Evolutionary conservation across 2,329 filamentous ascomycete species (phyloP), one percentile per base, ranked within the genome.

Genomic region (Monosporascus cannonballus): DNA sequence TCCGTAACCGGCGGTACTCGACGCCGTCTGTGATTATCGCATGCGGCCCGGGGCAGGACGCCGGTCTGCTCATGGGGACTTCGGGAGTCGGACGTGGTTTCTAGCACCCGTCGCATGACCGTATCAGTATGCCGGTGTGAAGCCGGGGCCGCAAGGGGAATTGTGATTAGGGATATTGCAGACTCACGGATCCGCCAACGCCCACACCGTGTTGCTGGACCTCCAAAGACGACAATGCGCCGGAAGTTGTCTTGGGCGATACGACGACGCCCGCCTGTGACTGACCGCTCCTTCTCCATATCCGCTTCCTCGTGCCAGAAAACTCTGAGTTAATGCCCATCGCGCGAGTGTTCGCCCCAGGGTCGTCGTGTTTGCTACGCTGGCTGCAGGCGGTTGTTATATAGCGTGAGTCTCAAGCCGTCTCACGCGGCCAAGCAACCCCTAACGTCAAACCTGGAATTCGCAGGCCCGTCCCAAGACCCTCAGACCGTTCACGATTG

Each of bases 1-100:
- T 57, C 4, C 52, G 51, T 50, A 60, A 42, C 38, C 24, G 42
- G 22, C 11, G 20, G 41, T 24, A 44, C 41, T 44, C 14, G 7
- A 6, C 41, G 11, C 14, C 20, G 11, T 44, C 14, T 41, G 17
- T 8, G 38, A 6, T 8, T 20, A 4, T n/a, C 38, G 38, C 17
- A 11, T 41, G 17, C 17, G 38, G 17, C 17, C 6, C 38, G 4
- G 38, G 38, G 9, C 38, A 41, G 6, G 38, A n/a, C 38, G 7
- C 38, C 7, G 17, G 38, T 20, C 18, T 20, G 38, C 17, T n/a
- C 4, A 17, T 11, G 38, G 38, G 2, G 38, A 41, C 38, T 2
- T 41, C 17, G 18, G 17, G 7, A 41, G 17, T 17, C 18, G 38
- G 18, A 17, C 9, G 38, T 20, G 17, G 38, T 41, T 8, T 41